Evolutionary conservation across 2,329 filamentous ascomycete species (phyloP).

Genomic region (Sporothrix brunneoviolacea): DNA sequence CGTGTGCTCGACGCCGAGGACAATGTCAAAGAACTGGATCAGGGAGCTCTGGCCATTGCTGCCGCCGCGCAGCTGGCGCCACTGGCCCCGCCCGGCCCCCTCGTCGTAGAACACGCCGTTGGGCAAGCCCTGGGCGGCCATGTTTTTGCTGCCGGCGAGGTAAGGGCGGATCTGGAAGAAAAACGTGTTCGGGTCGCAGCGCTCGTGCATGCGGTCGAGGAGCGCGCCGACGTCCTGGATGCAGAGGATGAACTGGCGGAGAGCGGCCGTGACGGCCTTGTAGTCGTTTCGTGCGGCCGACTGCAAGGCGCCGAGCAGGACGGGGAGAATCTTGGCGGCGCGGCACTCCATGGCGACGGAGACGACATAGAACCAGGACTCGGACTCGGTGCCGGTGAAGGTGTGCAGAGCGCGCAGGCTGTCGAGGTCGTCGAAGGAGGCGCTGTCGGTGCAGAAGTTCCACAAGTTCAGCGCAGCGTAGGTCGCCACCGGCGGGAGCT

Average conservation of each 20-base stretch:
- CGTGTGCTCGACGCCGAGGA: slow-evolving; percentile 75
- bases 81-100: slow-evolving; percentile 56
- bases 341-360: slow-evolving; percentile 85
- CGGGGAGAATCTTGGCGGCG: slow-evolving; percentile 65
- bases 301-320: slow-evolving; percentile 70
- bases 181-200: slow-evolving; percentile 79
- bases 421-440: slow-evolving; percentile 51
- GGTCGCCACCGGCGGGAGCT: slow-evolving; percentile 82
- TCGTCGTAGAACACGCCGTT: slow-evolving; percentile 80
- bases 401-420: slow-evolving; percentile 68
- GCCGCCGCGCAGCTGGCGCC: slow-evolving; percentile 74
- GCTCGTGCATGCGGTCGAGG: slow-evolving; percentile 80
- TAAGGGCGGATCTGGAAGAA: slow-evolving; percentile 85
- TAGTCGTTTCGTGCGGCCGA: slow-evolving; percentile 58
- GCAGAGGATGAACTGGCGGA: slow-evolving; percentile 58
- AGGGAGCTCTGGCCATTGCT: slow-evolving; percentile 95
- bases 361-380: slow-evolving; percentile 90
- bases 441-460: slow-evolving; percentile 61
- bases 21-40: slow-evolving; percentile 94
- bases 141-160: slow-evolving; percentile 86
- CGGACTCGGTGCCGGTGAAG: slow-evolving; percentile 81
- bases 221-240: slow-evolving; percentile 62
- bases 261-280: slow-evolving; percentile 38
- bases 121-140: slow-evolving; percentile 69
- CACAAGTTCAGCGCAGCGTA: slow-evolving; percentile 83